Base-by-base conservation (phyloP, 2,329 filamentous ascomycete species). In the Trichoderma aggressivum region DNA sequence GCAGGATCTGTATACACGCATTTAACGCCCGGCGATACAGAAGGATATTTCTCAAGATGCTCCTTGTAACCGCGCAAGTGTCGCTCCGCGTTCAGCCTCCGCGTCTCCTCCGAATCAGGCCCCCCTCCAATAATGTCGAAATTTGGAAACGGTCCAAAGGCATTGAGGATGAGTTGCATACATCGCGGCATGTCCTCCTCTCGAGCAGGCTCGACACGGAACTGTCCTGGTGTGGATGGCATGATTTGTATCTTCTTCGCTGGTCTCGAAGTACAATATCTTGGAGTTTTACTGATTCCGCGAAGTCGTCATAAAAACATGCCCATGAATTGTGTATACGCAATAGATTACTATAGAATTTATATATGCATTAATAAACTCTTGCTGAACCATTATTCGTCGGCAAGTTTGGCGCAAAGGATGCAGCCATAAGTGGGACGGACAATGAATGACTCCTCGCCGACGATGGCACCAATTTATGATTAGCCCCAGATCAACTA, bases 121-220 rank as follows among this genome's bases (percentile, higher is more conserved):
- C 65, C 72, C 4, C 61, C 72, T 12, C 61, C 56, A 11, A 65
- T 66, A 4, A 72, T 14, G 18, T 59, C 16, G 16, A 64, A 60
- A 3, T 70, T 60, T 0, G 72, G 72, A 7, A 73, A 56, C 10
- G 56, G 55, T 14, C 21, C 47, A 61, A 65, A 73, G 7, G 64
- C 56, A 12, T 34, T 16, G 24, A 72, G 65, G 16, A 69, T 7
- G n/a, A 73, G 58, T n/a, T 73, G 58, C 63, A 72, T 71, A 39
- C 72, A 73, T 18, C 70, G 63, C 14, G 70, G 70, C 64, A 72
- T 61, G 65, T 73, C 72, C n/a, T 73, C 64, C 72, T 72, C 71
- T 3, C 16, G 34, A 34, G 60, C 68, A 16, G 39, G 30, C 34
- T 72, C 67, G 56, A 72, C 43, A 26, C 71, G 71, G 3, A 72